Evolutionary conservation across 495 filamentous ascomycete genomes (phyloP), one percentile per base, ranked within the genome.

Genomic region (Pyronema omphalodes): DNA sequence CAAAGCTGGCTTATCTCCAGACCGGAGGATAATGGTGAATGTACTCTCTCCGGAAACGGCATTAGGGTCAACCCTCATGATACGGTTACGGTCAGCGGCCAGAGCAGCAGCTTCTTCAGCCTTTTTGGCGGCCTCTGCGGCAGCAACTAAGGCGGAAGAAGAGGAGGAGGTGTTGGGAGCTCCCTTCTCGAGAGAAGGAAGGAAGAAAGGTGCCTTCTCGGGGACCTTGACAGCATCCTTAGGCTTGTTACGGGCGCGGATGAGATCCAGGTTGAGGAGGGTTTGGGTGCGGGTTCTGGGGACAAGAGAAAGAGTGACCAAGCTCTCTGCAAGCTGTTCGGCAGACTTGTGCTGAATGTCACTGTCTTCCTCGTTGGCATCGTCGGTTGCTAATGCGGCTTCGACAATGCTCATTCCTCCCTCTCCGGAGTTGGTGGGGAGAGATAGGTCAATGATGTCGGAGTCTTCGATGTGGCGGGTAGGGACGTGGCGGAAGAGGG

Each of bases 161-260:
- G 36, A 57, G 6, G 51, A 47, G 40, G 56, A 46, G 3, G 64
- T 58, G 35, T 66, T 59, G 11, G 69, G 51, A 0, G 61, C 36
- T 33, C 67, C 58, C 5, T 69, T 58, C 7, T 69, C 71, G 9
- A 84, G 68, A 1, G 85, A 82, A 9, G 88, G 85, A 11, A 99
- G 73, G 71, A 96, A 99, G 70, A 99, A 99, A 1, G 91, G 91
- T 0, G 91, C 88, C 63, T 91, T 94, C 64, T 94, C 83, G 3
- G 93, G 91, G 3, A 78, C 74, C 71, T 96, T 94, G 23, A 88
- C 87, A 0, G 87, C 75, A 68, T 93, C 85, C 58, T 79, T 88
- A 6, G 91, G 93, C 68, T 88, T 94, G 69, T 99, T 99, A 52
- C 55, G 46, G 70, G 75, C 78, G 67, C 81, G 85, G 66, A 99